These are phyloP conservation scores for Sarocladium strictum DNA, from an alignment of 2,329 filamentous ascomycete genomes.

Conservation along the genomic window DNA sequence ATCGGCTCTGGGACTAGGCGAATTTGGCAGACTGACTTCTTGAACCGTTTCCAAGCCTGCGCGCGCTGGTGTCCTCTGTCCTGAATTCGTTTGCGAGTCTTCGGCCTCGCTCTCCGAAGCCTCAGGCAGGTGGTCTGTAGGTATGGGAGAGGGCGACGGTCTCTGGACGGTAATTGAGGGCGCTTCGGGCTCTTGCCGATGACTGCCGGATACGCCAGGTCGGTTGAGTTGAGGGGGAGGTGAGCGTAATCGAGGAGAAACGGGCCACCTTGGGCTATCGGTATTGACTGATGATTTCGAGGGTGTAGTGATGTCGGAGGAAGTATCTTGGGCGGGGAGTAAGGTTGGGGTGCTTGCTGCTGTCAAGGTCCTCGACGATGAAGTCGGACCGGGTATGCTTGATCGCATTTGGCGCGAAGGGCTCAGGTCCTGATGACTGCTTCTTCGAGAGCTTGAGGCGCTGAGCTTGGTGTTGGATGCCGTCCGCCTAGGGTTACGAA, in stretches of 20 bases:
- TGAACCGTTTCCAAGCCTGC: conserved; percentile 83
- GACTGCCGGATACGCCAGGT: conserved; percentile 36
- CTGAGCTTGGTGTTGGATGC: conserved; percentile 28
- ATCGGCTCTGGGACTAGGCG: conserved; percentile 48
- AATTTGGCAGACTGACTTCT: conserved; percentile 74
- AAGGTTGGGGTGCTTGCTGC: conserved; percentile 62
- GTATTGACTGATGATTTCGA: conserved; percentile 49
- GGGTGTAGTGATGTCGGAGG: conserved; percentile 55
- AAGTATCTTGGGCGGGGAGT: conserved; percentile 55
- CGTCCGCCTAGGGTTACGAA: conserved; percentile 30
- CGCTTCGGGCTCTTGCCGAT: conserved; percentile 43
- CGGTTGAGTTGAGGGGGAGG: conserved; percentile 58
- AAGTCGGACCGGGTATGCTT: conserved; percentile 53
- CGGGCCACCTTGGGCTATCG: conserved; percentile 65
- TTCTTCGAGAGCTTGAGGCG: conserved; percentile 55
- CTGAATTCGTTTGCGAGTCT: conserved; percentile 40
- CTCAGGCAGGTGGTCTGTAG: conserved; percentile 28
- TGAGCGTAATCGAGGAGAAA: conserved; percentile 71
- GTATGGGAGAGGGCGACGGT: conserved; percentile 39
- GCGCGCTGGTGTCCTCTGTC: conserved; percentile 53
- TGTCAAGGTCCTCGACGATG: conserved; percentile 62
- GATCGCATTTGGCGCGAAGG: conserved; percentile 48
- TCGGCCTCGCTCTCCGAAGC: conserved; percentile 48
- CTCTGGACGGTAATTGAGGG: conserved; percentile 49
- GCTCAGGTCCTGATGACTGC: conserved; percentile 58